Base-by-base conservation (phyloP, 805 yeast genomes). In the Teunomyces gatunensis region DNA sequence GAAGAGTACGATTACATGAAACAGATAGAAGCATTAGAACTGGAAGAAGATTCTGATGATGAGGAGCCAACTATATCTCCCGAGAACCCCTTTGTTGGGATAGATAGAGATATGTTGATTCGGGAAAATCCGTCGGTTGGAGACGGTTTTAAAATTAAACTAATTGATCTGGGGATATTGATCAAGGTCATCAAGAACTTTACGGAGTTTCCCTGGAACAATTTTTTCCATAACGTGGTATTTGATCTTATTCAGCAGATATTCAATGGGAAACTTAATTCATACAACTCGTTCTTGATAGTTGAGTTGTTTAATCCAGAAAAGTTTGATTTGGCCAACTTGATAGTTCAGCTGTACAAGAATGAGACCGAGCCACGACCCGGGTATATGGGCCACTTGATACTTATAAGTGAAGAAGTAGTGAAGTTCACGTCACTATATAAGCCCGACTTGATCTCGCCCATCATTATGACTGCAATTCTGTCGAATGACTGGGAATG, bases 301-400 rank as follows among this genome's bases (percentile, higher is more conserved):
- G 67, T 61, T 29, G 64, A 62, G 27, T 51, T 62, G 18, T 62
- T 62, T 37, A 52, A 47, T 28, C 46, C 57, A n/a, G 58, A 59
- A 4, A 48, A 54, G 77, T 69, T 74, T 83, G 50, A 85, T 49
- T 61, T 69, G 46, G 57, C 69, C 7, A 54, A 58, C 7, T 42
- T 67, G 15, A 68, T 69, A 13, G 63, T 64, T 5, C 45, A 48
- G 9, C 49, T 60, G 73, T 71, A 87, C 62, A 78, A 75, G 53
- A 73, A 75, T 12, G 52, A 61, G 35, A 36, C 43, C 9, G 81
- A 82, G 4, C 78, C 87, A 35, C 77, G 95, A 47, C 79, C 91
- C 34, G 99, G 99, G 0, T 94, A 89, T 62, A 90, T 91, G 89
- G 99, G 99, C n/a, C 99, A 94, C 64, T 69, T 94, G 53, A 89